Evolutionary conservation across 2,329 filamentous ascomycete genomes (phyloP).

Genomic region (Pseudogymnoascus sp.): DNA sequence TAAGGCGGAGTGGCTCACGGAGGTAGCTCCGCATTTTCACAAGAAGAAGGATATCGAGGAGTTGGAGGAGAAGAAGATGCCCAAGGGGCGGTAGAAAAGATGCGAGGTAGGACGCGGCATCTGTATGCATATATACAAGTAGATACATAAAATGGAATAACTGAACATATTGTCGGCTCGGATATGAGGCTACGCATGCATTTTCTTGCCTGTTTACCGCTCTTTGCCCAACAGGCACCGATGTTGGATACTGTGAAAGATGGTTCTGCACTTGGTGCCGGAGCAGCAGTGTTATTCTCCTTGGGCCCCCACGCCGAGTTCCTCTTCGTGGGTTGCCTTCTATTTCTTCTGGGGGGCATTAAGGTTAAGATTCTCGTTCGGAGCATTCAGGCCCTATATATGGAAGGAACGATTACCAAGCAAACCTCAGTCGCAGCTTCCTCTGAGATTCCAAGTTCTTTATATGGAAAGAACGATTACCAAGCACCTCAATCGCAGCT

Average conservation of each 20-base stretch:
- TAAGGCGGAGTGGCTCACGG: slow-evolving; percentile 73
- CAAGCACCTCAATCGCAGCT: background rate
- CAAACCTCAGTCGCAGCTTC: too few relatives aligned
- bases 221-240: background rate
- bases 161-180: background rate
- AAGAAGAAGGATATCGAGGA: slow-evolving; percentile 84
- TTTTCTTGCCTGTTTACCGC: background rate
- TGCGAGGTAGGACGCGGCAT: background rate
- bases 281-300: background rate
- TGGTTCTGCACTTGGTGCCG: background rate
- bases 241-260: background rate
- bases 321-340: too few relatives aligned
- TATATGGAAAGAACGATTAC: background rate
- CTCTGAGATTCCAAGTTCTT: too few relatives aligned
- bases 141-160: background rate
- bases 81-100: slow-evolving; percentile 34
- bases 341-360: too few relatives aligned
- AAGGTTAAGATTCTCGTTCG: too few relatives aligned
- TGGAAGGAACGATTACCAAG: too few relatives aligned
- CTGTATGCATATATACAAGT: background rate
- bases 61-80: slow-evolving; percentile 70
- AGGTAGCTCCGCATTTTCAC: slow-evolving; percentile 90
- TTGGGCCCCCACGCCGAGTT: too few relatives aligned
- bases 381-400: too few relatives aligned
- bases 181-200: background rate